Evolutionary conservation across 768 basidiomycete species (phyloP).

Genomic region (Grammothele lineata): DNA sequence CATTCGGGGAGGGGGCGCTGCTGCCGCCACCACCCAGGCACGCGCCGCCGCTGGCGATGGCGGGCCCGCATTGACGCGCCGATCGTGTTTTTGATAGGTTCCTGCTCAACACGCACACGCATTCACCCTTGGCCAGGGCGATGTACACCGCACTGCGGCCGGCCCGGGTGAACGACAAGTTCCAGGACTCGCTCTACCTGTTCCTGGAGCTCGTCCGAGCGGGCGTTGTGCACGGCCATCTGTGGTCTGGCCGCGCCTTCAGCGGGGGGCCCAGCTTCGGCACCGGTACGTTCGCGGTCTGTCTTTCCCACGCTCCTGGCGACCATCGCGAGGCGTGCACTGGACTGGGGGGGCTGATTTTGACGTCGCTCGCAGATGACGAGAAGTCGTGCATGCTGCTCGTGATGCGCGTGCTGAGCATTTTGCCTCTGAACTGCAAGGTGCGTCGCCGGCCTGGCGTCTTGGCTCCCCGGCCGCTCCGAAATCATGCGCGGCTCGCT

Average conservation of each 20-base stretch:
- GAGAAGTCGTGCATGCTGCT: conserved; percentile 93
- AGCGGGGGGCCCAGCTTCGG: conserved; percentile 97
- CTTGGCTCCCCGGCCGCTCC: background rate
- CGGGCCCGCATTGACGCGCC: background rate
- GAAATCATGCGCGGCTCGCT: conserved; percentile 10
- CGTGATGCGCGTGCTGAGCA: conserved; percentile 94
- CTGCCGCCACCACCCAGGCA: conserved; percentile 1
- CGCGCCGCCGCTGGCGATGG: background rate
- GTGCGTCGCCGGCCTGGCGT: conserved; percentile 33
- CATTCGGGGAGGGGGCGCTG: background rate
- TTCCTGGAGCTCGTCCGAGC: conserved; percentile 94
- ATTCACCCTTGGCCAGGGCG: conserved; percentile 86
- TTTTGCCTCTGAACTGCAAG: conserved; percentile 93
- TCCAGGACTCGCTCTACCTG: conserved; percentile 94
- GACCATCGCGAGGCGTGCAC: conserved; percentile 11
- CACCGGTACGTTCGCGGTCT: conserved; percentile 50
- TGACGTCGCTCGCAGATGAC: conserved; percentile 55
- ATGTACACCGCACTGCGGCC: conserved; percentile 79
- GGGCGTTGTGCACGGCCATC: conserved; percentile 93
- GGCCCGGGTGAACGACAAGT: conserved; percentile 91
- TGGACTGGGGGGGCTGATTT: no score
- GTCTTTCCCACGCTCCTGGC: conserved; percentile 29
- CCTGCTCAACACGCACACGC: conserved; percentile 81
- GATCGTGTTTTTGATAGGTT: conserved; percentile 49
- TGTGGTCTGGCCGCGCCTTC: conserved; percentile 84